Conservation (phyloP, 2,329 filamentous ascomycete species). For the Incumbomyces delicatus region DNA sequence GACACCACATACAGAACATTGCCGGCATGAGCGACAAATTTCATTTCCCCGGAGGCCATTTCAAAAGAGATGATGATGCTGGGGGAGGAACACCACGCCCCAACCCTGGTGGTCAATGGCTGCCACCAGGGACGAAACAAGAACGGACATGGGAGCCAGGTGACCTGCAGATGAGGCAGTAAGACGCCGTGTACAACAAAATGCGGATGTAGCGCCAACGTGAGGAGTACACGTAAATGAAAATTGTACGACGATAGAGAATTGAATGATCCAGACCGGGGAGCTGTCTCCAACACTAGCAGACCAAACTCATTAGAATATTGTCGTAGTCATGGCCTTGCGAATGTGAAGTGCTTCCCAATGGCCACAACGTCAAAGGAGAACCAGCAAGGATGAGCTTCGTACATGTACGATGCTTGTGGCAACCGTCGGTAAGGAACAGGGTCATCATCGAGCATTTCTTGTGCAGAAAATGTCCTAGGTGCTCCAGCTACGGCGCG, state of each 20-base stretch:
- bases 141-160: slow-evolving; percentile 67
- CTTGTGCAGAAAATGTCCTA: slow-evolving; percentile 31
- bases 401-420: slow-evolving; percentile 40
- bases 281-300: too few relatives aligned
- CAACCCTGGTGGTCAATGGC: slow-evolving; percentile 39
- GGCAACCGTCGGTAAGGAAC: slow-evolving; percentile 60
- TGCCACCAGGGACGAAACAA: slow-evolving; percentile 71
- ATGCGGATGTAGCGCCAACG: slow-evolving; percentile 12
- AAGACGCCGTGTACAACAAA: slow-evolving; percentile 12
- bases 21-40: slow-evolving; percentile 27
- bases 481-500: slow-evolving; percentile 56
- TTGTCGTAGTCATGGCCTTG: too few relatives aligned
- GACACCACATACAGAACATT: slow-evolving; percentile 20
- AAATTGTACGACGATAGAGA: background rate
- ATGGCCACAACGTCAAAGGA: too few relatives aligned
- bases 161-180: slow-evolving; percentile 29
- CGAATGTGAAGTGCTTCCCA: too few relatives aligned
- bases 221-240: slow-evolving; percentile 7
- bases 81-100: background rate
- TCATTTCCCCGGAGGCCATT: slow-evolving; percentile 17
- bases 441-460: slow-evolving; percentile 43
- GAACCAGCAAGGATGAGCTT: too few relatives aligned
- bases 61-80: slow-evolving; percentile 38
- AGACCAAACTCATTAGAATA: too few relatives aligned
- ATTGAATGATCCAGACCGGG: background rate